phyloP scores from a whole-genome alignment of 176 grass and related monocot genomes.

The Aegilops speltoides region DNA sequence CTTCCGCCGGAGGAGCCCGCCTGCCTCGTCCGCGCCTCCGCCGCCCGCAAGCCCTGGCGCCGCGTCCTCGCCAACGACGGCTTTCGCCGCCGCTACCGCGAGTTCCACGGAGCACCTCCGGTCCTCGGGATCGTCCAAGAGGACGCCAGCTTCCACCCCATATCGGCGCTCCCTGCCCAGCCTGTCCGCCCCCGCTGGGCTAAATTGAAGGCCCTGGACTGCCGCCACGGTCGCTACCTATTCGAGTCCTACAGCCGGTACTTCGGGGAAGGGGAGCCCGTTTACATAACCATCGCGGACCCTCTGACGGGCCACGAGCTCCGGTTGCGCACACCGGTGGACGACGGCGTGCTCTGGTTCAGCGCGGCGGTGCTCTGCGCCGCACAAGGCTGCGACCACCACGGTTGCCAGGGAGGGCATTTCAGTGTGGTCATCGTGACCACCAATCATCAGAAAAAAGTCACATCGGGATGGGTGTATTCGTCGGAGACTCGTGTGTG shows the following conservation, averaged over 20 bases:
- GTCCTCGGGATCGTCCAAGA: neutral
- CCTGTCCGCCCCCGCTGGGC: neutral
- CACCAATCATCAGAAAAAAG: neutral
- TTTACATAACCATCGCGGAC: neutral
- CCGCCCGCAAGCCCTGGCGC: neutral
- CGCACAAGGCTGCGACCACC: neutral
- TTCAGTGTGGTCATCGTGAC: neutral
- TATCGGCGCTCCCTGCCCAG: neutral
- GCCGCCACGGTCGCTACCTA: neutral
- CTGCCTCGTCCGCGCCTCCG: neutral
- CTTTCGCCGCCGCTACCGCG: slow-evolving; percentile 22
- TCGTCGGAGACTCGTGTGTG: neutral
- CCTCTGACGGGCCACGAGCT: neutral
- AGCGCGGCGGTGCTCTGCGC: neutral
- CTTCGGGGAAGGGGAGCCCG: neutral
- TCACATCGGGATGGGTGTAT: neutral
- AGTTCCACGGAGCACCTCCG: slow-evolving; percentile 2
- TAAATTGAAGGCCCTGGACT: neutral
- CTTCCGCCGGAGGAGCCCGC: neutral
- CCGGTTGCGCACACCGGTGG: neutral
- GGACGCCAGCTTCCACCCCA: neutral
- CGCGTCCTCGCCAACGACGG: neutral
- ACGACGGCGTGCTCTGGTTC: neutral
- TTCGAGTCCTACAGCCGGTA: neutral
- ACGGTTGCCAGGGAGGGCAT: neutral